Conservation (phyloP, 192 early-diverging fungal species). For the Coemansia sp. region DNA sequence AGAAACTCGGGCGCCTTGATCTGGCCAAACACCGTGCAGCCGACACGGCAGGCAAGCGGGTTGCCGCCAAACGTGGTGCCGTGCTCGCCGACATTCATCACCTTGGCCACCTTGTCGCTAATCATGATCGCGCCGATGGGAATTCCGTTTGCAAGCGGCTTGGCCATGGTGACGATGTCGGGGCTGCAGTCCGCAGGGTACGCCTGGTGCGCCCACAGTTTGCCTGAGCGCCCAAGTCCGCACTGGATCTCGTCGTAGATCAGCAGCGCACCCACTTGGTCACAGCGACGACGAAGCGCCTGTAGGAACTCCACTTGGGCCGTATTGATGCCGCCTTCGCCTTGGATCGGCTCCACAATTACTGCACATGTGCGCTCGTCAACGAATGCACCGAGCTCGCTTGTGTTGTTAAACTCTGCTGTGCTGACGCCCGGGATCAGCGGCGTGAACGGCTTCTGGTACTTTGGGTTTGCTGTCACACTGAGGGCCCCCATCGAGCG, state of each 20-base stretch:
- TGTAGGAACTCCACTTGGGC: constrained; percentile 76
- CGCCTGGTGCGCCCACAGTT: constrained; percentile 81
- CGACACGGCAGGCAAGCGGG: constrained; percentile 88
- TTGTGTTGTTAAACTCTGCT: constrained; percentile 73
- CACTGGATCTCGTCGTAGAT: constrained; percentile 98
- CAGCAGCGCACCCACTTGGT: constrained; percentile 84
- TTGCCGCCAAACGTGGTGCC: constrained; percentile 98
- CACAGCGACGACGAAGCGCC: constrained; percentile 73
- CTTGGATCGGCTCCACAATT: constrained; percentile 96
- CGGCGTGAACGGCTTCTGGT: constrained; percentile 92
- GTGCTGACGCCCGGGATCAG: constrained; percentile 81
- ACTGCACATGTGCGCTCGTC: constrained; percentile 84
- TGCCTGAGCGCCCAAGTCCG: constrained; percentile 87
- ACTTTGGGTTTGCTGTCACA: constrained; percentile 90
- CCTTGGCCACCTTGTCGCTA: constrained; percentile 71
- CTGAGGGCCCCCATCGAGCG: constrained; percentile 94
- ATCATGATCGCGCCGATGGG: constrained; percentile 94
- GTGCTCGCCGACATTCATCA: constrained; percentile 89
- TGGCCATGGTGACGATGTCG: constrained; percentile 94
- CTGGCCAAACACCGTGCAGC: constrained; percentile 67
- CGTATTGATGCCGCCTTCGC: constrained; percentile 87
- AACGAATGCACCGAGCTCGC: constrained; percentile 61
- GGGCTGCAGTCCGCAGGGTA: constrained; percentile 69
- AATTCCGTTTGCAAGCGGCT: constrained; percentile 94
- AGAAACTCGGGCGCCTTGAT: constrained; percentile 76